A percentile compares a stretch with the other conserved stretches of the same genome.
These are phyloP conservation scores for Microstroma glucosiphilum DNA, from an alignment of 1,284 basidiomycete genomes.

Conservation along the genomic window DNA sequence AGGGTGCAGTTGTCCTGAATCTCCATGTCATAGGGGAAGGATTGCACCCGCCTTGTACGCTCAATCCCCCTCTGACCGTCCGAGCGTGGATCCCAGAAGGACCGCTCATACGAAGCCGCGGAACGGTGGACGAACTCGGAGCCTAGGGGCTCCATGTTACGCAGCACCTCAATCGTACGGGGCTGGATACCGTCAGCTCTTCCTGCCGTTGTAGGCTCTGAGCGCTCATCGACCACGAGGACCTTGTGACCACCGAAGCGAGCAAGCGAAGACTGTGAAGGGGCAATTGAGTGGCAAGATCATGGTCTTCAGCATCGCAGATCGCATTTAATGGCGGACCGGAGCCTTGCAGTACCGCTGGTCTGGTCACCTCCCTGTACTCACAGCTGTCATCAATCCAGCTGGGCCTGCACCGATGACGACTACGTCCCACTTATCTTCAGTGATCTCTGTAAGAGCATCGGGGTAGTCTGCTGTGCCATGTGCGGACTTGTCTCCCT, in stretches of 20 bases:
- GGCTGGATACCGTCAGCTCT: slow-evolving; percentile 53
- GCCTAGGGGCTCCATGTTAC: slow-evolving; percentile 50
- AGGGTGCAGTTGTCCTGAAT: slow-evolving; percentile 53
- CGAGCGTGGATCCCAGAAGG: slow-evolving; percentile 52
- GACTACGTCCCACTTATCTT: slow-evolving; percentile 36
- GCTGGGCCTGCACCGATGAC: slow-evolving; percentile 47
- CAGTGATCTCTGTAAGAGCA: slow-evolving; percentile 31
- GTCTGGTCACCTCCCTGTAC: background rate
- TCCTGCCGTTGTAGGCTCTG: slow-evolving; percentile 51
- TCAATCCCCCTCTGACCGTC: slow-evolving; percentile 45
- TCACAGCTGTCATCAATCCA: slow-evolving; percentile 42
- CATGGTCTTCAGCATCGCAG: background rate
- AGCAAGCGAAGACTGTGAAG: slow-evolving; percentile 24
- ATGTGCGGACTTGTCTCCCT: slow-evolving; percentile 34
- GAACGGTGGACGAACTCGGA: slow-evolving; percentile 40
- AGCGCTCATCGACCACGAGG: slow-evolving; percentile 48
- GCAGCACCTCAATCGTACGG: slow-evolving; percentile 62
- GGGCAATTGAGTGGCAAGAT: background rate
- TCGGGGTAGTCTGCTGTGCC: slow-evolving; percentile 40
- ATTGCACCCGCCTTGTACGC: slow-evolving; percentile 51
- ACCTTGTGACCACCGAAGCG: slow-evolving; percentile 43
- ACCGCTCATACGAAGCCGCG: slow-evolving; percentile 51
- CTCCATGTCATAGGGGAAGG: slow-evolving; percentile 53
- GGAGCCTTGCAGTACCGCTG: no score
- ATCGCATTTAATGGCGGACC: no score